Conservation (phyloP, 495 filamentous ascomycete genomes). For the Tuber brumale region DNA sequence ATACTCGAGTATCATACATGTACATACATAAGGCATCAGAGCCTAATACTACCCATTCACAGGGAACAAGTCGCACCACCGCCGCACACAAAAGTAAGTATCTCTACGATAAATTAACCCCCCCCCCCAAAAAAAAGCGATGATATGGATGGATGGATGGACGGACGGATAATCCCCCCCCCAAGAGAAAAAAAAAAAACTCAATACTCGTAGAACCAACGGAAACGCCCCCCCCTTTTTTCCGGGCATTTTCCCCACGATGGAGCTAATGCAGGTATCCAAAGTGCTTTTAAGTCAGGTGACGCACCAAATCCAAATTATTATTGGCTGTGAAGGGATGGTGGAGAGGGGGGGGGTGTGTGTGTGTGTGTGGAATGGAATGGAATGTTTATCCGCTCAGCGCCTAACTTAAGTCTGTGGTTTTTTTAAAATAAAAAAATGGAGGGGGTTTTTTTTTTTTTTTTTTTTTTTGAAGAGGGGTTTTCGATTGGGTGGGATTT, state of each 20-base stretch:
- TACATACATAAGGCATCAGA: conserved; percentile 19
- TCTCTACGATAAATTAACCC: no score
- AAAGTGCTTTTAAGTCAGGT: conserved; percentile 32
- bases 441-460: no score
- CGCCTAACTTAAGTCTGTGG: not conserved
- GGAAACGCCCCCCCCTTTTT: conserved; percentile 28
- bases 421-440: no score
- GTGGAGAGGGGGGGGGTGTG: not conserved
- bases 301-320: conserved; percentile 30
- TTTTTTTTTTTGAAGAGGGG: not conserved
- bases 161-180: not conserved
- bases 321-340: not conserved
- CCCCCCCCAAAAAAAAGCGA: no score
- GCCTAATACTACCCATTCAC: not conserved
- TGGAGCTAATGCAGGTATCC: conserved; percentile 38
- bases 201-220: conserved; percentile 20
- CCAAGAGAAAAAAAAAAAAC: not conserved
- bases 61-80: not conserved
- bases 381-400: not conserved
- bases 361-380: not conserved
- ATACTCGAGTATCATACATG: conserved; percentile 24
- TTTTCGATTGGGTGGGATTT: not conserved
- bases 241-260: conserved; percentile 15
- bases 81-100: not conserved
- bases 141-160: no score